A percentile compares a stretch with the other conserved stretches of the same genome.
phyloP scores from a whole-genome alignment of 306 rosid species.

The Cercis canadensis region DNA sequence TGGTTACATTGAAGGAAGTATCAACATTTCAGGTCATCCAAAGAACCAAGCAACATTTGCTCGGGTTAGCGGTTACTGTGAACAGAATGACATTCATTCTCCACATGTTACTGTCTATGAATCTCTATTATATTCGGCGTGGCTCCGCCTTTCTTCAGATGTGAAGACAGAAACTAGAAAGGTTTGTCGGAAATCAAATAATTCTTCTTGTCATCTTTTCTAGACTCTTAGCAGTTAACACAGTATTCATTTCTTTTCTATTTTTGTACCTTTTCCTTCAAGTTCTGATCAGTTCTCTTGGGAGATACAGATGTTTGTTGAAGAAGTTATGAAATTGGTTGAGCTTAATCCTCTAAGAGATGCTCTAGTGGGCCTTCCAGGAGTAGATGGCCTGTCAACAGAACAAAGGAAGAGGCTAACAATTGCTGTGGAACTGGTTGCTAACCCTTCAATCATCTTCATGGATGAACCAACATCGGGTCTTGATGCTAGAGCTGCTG shows the following conservation, averaged over 20 bases:
- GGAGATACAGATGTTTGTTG: slow-evolving; percentile 49
- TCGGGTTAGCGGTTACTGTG: slow-evolving; percentile 65
- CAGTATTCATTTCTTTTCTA: no score
- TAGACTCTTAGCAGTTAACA: neutral
- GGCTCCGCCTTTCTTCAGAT: slow-evolving; percentile 66
- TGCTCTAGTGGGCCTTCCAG: slow-evolving; percentile 56
- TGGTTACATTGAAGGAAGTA: slow-evolving; percentile 59
- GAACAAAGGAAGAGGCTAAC: slow-evolving; percentile 66
- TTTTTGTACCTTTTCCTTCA: neutral
- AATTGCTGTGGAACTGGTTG: slow-evolving; percentile 64
- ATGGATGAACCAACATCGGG: slow-evolving; percentile 57
- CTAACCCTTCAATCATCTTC: slow-evolving; percentile 51
- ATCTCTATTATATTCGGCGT: slow-evolving; percentile 60
- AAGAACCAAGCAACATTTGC: slow-evolving; percentile 64
- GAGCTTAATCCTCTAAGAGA: slow-evolving; percentile 56
- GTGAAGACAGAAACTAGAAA: slow-evolving; percentile 32
- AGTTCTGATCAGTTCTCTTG: neutral
- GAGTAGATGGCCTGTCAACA: slow-evolving; percentile 47
- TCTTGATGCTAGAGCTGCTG: slow-evolving; percentile 51
- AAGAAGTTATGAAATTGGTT: slow-evolving; percentile 59
- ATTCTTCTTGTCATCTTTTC: neutral
- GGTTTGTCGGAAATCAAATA: slow-evolving; percentile 13
- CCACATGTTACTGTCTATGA: slow-evolving; percentile 58
- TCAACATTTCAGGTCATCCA: slow-evolving; percentile 58
- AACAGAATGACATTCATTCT: slow-evolving; percentile 68